phyloP scores from a whole-genome alignment of 192 early-diverging fungal genomes.

The Podochytrium sp. region DNA sequence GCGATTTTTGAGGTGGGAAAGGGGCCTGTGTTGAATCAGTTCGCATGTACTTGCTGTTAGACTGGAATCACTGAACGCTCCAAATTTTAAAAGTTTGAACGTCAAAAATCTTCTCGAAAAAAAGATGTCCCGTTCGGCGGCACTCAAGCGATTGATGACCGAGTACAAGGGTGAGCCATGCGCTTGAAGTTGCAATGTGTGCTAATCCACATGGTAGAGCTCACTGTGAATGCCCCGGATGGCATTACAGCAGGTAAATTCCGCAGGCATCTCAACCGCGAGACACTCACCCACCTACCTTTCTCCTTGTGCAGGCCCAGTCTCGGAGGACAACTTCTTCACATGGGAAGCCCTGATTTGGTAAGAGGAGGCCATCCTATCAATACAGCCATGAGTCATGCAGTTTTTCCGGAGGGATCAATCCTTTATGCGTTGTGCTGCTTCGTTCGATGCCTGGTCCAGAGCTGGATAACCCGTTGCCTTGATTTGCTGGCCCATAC shows the following conservation, averaged over 20 bases:
- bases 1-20: too few species aligned
- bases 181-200: not conserved
- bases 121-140: conserved; percentile 13
- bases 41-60: too few species aligned
- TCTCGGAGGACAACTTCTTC: conserved; percentile 66
- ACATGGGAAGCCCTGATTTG: conserved; percentile 87
- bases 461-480: not conserved
- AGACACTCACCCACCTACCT: not conserved
- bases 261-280: not conserved
- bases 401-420: too few species aligned
- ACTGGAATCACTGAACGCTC: too few species aligned
- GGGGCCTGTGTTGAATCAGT: too few species aligned
- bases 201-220: conserved; percentile 5
- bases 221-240: conserved; percentile 33
- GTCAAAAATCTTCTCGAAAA: not conserved
- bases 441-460: not conserved
- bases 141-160: conserved; percentile 38
- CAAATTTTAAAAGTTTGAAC: not conserved
- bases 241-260: conserved; percentile 33
- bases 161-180: conserved; percentile 29
- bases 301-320: not conserved
- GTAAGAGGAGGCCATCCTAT: too few species aligned
- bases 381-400: too few species aligned
- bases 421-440: too few species aligned
- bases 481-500: not conserved